These are phyloP conservation scores for Aspergillus tamarii DNA, from an alignment of 2,329 filamentous ascomycete species.

Conservation along the genomic window DNA sequence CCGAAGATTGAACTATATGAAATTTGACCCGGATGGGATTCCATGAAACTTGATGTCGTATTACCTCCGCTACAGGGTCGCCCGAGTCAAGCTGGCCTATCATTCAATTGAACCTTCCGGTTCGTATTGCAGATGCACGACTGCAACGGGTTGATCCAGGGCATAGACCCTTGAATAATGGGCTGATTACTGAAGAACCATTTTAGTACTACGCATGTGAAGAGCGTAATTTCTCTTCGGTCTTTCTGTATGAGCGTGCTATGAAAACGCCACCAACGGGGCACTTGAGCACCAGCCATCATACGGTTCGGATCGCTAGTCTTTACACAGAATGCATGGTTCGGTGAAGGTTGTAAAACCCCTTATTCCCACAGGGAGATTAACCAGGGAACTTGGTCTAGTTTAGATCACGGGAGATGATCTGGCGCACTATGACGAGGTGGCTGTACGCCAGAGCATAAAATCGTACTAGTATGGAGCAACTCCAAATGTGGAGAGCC, in stretches of 20 bases:
- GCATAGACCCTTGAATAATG: not conserved
- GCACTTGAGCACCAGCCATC: not conserved
- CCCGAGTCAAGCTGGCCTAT: not conserved
- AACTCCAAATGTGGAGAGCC: not conserved
- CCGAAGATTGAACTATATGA: constrained; percentile 34
- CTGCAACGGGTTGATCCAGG: not conserved
- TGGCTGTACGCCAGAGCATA: not conserved
- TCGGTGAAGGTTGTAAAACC: not conserved
- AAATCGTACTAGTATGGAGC: not conserved
- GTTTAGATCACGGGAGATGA: not conserved
- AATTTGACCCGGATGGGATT: no score
- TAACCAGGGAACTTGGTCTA: not conserved
- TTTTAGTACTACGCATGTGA: not conserved
- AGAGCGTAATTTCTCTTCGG: not conserved
- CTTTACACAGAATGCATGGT: not conserved
- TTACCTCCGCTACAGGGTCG: not conserved
- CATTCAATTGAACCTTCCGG: not conserved
- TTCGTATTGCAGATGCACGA: not conserved
- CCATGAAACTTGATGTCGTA: no score
- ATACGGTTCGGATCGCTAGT: not conserved
- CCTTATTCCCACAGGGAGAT: not conserved
- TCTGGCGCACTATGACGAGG: not conserved
- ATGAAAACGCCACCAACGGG: not conserved
- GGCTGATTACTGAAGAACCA: not conserved
- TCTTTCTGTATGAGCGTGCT: not conserved